Conservation (phyloP, 2,329 filamentous ascomycete genomes). For the Meredithiella fracta region DNA sequence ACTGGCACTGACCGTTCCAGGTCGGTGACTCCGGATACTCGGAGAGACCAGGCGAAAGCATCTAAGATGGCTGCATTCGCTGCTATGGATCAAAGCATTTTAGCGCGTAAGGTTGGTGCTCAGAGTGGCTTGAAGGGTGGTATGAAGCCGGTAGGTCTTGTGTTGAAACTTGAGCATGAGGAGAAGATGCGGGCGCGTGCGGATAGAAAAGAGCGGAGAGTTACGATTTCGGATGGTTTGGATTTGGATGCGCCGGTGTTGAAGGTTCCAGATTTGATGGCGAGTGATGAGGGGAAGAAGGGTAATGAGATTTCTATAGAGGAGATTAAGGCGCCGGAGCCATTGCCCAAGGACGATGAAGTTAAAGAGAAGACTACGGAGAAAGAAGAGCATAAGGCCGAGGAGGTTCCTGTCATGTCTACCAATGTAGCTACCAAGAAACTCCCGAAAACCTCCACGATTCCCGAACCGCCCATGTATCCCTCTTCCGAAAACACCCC, state of each 20-base stretch:
- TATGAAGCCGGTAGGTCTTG: conserved; percentile 18
- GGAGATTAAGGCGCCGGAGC: conserved; percentile 10
- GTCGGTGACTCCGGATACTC: conserved; percentile 8
- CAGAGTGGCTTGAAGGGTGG: conserved; percentile 20
- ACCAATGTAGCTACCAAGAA: not conserved
- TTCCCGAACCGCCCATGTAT: not conserved
- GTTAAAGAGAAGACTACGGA: not conserved
- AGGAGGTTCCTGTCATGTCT: conserved; percentile 9
- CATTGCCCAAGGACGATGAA: conserved; percentile 15
- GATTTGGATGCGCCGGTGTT: not conserved
- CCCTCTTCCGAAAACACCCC: not conserved
- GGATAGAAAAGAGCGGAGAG: conserved; percentile 4
- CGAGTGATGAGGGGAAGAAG: conserved; percentile 11
- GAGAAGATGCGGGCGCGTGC: conserved; percentile 5
- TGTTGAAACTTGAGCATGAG: conserved; percentile 15
- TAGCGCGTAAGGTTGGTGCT: conserved; percentile 38
- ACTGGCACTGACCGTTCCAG: not conserved
- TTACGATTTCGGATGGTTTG: conserved; percentile 2
- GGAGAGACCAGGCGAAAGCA: conserved; percentile 18
- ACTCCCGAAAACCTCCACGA: not conserved
- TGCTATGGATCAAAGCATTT: conserved; percentile 46
- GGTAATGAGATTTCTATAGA: not conserved
- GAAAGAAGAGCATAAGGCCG: conserved; percentile 17
- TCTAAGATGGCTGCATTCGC: conserved; percentile 44
- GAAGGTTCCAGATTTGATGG: not conserved